Percentiles rank a stretch among this genome's conserved stretches.
Evolutionary conservation across 148 eudicot genomes (phyloP).

Genomic region (Vaccinium vitisidaea): DNA sequence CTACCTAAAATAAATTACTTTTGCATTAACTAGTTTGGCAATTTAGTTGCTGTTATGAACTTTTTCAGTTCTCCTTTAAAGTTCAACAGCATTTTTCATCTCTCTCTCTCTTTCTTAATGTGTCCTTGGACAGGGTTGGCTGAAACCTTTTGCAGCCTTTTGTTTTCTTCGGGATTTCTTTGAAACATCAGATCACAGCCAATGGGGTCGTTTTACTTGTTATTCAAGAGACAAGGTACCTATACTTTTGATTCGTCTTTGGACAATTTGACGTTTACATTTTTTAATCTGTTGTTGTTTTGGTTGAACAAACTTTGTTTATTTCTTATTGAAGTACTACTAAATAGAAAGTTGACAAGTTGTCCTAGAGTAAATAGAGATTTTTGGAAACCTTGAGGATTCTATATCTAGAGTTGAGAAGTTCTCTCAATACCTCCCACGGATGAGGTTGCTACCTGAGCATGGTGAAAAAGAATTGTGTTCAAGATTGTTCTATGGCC

Average conservation of each 20-base stretch:
- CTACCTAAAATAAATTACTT: not conserved
- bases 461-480: not conserved
- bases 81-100: not conserved
- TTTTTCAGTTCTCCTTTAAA: not conserved
- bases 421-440: not conserved
- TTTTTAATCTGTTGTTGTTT: not conserved
- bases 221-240: slow-evolving; percentile 76
- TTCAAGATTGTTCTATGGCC: not conserved
- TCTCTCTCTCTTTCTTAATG: not conserved
- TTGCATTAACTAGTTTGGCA: not conserved
- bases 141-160: slow-evolving; percentile 93
- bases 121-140: slow-evolving; percentile 66
- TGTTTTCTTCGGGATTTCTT: slow-evolving; percentile 96
- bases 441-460: not conserved
- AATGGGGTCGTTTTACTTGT: slow-evolving; percentile 85
- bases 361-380: not conserved
- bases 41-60: not conserved
- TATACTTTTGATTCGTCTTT: slow-evolving; percentile 7
- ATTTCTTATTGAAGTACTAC: not conserved
- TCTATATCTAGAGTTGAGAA: not conserved
- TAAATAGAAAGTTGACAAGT: not conserved
- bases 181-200: slow-evolving; percentile 92
- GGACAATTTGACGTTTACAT: not conserved
- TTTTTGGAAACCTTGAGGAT: not conserved
- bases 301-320: not conserved